A percentile compares a stretch with the other conserved stretches of the same genome.
phyloP scores from a whole-genome alignment of 2,329 filamentous ascomycete genomes.

The Arachnopeziza araneosa region DNA sequence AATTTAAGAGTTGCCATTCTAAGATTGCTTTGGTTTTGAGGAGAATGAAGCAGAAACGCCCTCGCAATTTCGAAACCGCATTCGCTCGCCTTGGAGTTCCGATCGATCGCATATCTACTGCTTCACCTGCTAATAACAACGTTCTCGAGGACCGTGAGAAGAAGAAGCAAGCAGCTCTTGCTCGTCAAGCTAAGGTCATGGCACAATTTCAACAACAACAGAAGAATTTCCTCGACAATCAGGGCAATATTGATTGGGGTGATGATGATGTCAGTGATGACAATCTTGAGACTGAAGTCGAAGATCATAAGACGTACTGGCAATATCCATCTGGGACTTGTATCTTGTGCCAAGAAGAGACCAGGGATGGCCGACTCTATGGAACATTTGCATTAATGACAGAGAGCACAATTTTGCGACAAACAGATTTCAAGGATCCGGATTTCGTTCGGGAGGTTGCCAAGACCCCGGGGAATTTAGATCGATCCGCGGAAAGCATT shows the following conservation, averaged over 20 bases:
- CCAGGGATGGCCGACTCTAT: slow-evolving; percentile 80
- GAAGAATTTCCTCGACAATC: slow-evolving; percentile 86
- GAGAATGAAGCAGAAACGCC: slow-evolving; percentile 77
- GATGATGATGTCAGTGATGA: slow-evolving; percentile 73
- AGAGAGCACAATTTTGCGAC: slow-evolving; percentile 78
- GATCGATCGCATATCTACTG: slow-evolving; percentile 73
- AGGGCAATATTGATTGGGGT: slow-evolving; percentile 83
- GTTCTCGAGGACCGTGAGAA: slow-evolving; percentile 62
- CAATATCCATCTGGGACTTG: slow-evolving; percentile 91
- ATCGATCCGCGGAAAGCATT: slow-evolving; percentile 74
- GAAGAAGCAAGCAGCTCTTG: slow-evolving; percentile 86
- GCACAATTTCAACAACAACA: slow-evolving; percentile 97
- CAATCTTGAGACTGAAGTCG: slow-evolving; percentile 54
- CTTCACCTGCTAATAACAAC: slow-evolving; percentile 65
- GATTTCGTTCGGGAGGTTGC: slow-evolving; percentile 82
- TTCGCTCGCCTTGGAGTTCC: slow-evolving; percentile 60
- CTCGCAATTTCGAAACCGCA: slow-evolving; percentile 63
- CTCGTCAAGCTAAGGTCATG: slow-evolving; percentile 91
- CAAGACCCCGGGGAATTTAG: slow-evolving; percentile 73
- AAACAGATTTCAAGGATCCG: slow-evolving; percentile 75
- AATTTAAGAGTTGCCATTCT: slow-evolving; percentile 75
- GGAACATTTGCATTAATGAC: slow-evolving; percentile 89
- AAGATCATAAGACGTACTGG: slow-evolving; percentile 70
- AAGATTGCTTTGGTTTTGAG: slow-evolving; percentile 81
- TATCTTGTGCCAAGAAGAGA: slow-evolving; percentile 94